Percentiles rank a stretch among this genome's conserved stretches.
phyloP scores from a whole-genome alignment of 1,139 yeast genomes.

The Saccharomyces hybrid region DNA sequence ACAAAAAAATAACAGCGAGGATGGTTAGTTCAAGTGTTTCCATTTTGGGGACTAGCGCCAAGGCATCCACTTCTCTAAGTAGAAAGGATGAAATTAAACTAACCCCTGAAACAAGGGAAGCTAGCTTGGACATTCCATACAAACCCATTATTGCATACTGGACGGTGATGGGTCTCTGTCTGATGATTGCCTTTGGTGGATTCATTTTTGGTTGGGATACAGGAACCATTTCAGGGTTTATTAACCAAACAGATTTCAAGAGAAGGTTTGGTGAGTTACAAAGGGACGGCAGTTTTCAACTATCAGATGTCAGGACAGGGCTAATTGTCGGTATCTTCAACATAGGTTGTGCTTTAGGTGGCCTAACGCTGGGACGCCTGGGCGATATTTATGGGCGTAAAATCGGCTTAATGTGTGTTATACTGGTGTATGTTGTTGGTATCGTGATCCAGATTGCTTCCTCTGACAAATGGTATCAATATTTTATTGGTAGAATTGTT shows the following conservation, averaged over 20 bases:
- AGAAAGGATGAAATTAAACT: neutral
- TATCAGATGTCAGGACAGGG: conserved; percentile 48
- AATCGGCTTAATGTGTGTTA: conserved; percentile 45
- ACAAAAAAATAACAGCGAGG: neutral
- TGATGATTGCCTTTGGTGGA: conserved; percentile 54
- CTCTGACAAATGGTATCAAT: conserved; percentile 6
- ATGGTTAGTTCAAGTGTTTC: neutral
- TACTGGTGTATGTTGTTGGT: conserved; percentile 52
- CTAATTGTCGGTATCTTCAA: conserved; percentile 57
- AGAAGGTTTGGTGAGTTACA: conserved; percentile 46
- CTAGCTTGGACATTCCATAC: conserved; percentile 26
- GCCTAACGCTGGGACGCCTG: conserved; percentile 44
- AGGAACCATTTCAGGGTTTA: conserved; percentile 67
- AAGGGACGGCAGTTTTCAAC: conserved; percentile 30
- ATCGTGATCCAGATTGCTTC: conserved; percentile 27
- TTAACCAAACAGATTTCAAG: conserved; percentile 46
- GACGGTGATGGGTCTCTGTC: conserved; percentile 24
- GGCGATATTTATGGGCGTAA: conserved; percentile 57
- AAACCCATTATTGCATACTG: conserved; percentile 40
- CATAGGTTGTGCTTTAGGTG: conserved; percentile 61
- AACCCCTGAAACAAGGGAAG: neutral
- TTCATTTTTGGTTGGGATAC: conserved; percentile 66
- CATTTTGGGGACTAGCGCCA: neutral
- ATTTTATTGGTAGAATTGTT: conserved; percentile 5
- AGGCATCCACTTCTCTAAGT: neutral